Evolutionary conservation across 441 rosid species (phyloP).

Genomic region (Aleurites moluccanus): DNA sequence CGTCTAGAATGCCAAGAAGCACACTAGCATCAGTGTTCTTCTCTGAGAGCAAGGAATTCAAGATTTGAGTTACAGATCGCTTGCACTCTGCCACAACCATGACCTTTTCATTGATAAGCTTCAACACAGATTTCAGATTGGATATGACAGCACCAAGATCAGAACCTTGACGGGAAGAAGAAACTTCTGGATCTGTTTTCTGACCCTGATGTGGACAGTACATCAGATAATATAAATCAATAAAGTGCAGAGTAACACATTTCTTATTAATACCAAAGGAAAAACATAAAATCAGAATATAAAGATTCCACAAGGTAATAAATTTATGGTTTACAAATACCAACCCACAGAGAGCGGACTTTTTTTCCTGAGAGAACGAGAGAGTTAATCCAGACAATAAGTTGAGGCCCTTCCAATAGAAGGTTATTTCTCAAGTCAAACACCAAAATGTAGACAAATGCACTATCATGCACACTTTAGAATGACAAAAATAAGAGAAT

Average conservation of each 20-base stretch:
- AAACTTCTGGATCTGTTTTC: constrained; percentile 79
- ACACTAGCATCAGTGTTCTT: constrained; percentile 90
- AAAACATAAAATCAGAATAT: background rate
- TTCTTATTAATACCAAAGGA: background rate
- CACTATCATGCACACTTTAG: background rate
- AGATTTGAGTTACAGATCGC: constrained; percentile 65
- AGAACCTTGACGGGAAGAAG: constrained; percentile 88
- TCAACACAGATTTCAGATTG: constrained; percentile 76
- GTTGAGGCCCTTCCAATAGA: background rate
- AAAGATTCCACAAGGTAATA: background rate
- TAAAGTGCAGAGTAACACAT: background rate
- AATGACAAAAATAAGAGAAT: no score
- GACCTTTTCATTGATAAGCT: constrained; percentile 82
- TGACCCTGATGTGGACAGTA: constrained; percentile 51
- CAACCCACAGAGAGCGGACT: background rate
- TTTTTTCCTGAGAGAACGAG: no score
- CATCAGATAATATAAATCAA: background rate
- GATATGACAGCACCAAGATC: constrained; percentile 83
- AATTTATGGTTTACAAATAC: background rate
- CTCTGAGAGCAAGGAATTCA: constrained; percentile 83
- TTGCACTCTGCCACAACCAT: constrained; percentile 89
- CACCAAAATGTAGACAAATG: background rate
- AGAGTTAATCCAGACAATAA: background rate
- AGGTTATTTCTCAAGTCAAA: background rate
- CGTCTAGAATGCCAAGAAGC: constrained; percentile 83